Evolutionary conservation across 805 yeast genomes (phyloP).

Genomic region (Sugiyamaella smithiae): DNA sequence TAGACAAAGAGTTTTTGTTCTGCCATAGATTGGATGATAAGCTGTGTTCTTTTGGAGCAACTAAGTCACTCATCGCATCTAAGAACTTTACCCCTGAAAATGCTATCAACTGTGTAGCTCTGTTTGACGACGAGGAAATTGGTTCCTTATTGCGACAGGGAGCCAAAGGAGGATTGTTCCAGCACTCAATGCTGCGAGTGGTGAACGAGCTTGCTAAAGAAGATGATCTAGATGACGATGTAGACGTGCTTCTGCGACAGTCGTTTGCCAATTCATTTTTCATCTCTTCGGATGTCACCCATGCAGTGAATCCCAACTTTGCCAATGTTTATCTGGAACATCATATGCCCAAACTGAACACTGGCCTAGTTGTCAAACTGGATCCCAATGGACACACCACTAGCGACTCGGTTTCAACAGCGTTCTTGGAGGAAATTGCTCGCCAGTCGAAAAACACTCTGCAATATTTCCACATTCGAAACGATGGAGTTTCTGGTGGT

Average conservation of each 20-base stretch:
- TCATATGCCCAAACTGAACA: slow-evolving; percentile 76
- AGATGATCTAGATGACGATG: slow-evolving; percentile 33
- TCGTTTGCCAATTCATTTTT: slow-evolving; percentile 68
- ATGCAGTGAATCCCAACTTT: slow-evolving; percentile 76
- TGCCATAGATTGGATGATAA: slow-evolving; percentile 87
- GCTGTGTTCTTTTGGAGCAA: slow-evolving; percentile 73
- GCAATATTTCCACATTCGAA: slow-evolving; percentile 81
- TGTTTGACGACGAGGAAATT: slow-evolving; percentile 81
- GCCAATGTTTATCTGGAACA: slow-evolving; percentile 58
- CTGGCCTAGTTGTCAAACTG: slow-evolving; percentile 63
- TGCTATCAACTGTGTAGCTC: slow-evolving; percentile 50
- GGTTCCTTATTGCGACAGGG: slow-evolving; percentile 82
- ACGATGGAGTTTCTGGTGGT: slow-evolving; percentile 80
- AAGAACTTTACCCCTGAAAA: slow-evolving; percentile 31
- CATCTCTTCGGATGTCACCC: slow-evolving; percentile 79
- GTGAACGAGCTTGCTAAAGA: slow-evolving; percentile 15
- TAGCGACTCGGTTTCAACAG: slow-evolving; percentile 70
- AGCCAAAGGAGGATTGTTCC: slow-evolving; percentile 72
- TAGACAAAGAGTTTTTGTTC: slow-evolving; percentile 70
- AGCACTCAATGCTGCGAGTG: slow-evolving; percentile 55
- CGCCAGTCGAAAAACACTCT: slow-evolving; percentile 56
- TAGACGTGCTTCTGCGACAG: slow-evolving; percentile 26
- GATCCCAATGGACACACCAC: slow-evolving; percentile 83
- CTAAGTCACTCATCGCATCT: slow-evolving; percentile 54
- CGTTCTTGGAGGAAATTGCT: slow-evolving; percentile 67